phyloP scores from a whole-genome alignment of 257 asterid genomes.

The Eucommia ulmoides region DNA sequence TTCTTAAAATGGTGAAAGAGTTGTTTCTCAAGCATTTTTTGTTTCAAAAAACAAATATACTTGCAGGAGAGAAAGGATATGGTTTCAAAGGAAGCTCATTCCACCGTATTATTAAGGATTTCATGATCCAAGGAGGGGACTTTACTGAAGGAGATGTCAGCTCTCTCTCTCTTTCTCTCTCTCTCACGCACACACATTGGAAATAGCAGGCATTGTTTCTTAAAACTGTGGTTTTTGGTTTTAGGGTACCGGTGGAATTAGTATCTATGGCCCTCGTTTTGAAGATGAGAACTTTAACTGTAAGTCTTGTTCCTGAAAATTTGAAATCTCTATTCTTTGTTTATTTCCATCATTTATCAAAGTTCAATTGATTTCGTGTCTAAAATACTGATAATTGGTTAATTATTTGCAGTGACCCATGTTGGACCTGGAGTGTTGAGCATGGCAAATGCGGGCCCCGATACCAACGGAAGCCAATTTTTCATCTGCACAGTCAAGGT shows the following conservation, averaged over 20 bases:
- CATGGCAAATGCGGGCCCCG: slow-evolving; percentile 2
- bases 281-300: slow-evolving; percentile 2
- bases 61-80: slow-evolving; percentile 4
- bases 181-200: not conserved
- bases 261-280: slow-evolving; percentile 1
- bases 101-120: slow-evolving; percentile 4
- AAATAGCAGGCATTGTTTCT: not conserved
- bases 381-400: not conserved
- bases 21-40: too few species aligned
- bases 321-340: not conserved
- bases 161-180: not conserved
- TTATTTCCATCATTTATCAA: not conserved
- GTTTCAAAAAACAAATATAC: not conserved
- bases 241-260: slow-evolving; percentile 1
- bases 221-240: not conserved
- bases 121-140: slow-evolving; percentile 3
- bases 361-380: not conserved
- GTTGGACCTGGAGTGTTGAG: slow-evolving; percentile 1
- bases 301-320: not conserved
- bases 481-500: slow-evolving; percentile 3
- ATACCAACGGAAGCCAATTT: slow-evolving; percentile 3
- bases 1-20: not conserved
- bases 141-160: slow-evolving; percentile 3
- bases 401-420: slow-evolving; percentile 1
- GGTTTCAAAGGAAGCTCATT: slow-evolving; percentile 2